phyloP scores from a whole-genome alignment of 257 asterid genomes.

The Solanum sitiens region DNA sequence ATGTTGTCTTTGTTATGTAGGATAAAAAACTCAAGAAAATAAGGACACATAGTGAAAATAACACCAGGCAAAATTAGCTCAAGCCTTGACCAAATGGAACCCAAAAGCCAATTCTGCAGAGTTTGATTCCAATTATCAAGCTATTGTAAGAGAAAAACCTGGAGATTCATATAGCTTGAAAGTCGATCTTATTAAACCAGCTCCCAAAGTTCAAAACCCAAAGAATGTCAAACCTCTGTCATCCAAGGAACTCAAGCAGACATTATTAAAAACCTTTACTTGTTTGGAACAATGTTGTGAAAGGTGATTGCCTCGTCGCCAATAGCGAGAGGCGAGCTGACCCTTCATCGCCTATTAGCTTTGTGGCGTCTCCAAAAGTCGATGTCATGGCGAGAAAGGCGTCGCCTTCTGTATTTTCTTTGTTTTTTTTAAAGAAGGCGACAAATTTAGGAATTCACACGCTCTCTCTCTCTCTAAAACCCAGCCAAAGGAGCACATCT shows the following conservation, averaged over 20 bases:
- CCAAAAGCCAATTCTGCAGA: not conserved
- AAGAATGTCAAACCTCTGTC: not conserved
- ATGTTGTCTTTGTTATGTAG: not conserved
- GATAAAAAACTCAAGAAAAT: not conserved
- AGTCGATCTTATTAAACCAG: not conserved
- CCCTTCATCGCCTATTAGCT: not conserved
- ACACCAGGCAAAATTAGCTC: not conserved
- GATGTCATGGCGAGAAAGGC: not conserved
- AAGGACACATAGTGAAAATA: not conserved
- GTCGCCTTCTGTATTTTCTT: not conserved
- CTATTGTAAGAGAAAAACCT: not conserved
- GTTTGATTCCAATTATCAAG: not conserved
- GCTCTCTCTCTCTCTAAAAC: no score
- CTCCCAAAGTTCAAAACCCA: not conserved
- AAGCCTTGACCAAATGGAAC: not conserved
- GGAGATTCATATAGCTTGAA: not conserved
- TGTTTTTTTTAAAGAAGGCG: no score
- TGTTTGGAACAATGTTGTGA: not conserved
- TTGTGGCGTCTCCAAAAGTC: not conserved
- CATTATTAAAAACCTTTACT: not conserved
- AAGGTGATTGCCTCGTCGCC: not conserved
- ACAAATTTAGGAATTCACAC: not conserved
- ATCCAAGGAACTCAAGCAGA: not conserved
- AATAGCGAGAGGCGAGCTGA: not conserved
- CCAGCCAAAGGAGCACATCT: no score